A percentile compares a stretch with the other conserved stretches of the same genome.
Conservation (phyloP, 257 asterid genomes). For the Ajuga chamaepitys region DNA sequence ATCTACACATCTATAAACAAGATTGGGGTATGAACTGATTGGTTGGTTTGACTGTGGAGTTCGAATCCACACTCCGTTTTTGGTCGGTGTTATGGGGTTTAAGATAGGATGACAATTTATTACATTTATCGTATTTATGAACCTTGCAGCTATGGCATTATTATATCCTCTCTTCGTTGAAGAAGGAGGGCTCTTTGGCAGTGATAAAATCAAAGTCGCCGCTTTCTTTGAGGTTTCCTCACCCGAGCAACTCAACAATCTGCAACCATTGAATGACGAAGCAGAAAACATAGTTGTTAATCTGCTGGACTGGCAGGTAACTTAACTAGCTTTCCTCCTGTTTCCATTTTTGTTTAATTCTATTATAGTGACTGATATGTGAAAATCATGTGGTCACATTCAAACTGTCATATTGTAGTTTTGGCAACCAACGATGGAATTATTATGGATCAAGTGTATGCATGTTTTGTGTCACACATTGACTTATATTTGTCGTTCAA, state of each 20-base stretch:
- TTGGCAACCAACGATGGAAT: not conserved
- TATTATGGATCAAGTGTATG: not conserved
- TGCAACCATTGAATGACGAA: constrained; percentile 35
- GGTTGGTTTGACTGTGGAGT: not conserved
- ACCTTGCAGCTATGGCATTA: constrained; percentile 64
- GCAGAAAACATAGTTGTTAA: constrained; percentile 52
- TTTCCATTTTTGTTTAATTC: not conserved
- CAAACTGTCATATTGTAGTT: not conserved
- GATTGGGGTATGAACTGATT: not conserved
- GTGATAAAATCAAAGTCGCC: constrained; percentile 40
- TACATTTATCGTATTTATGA: constrained; percentile 3
- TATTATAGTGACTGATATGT: not conserved
- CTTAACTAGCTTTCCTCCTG: not conserved
- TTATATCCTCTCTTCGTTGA: constrained; percentile 58
- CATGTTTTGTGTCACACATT: not conserved
- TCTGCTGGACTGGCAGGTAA: constrained; percentile 83
- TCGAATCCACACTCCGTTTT: not conserved
- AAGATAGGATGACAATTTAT: not conserved
- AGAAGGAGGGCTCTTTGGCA: constrained; percentile 49
- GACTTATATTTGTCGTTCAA: too few species aligned
- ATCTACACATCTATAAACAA: not conserved
- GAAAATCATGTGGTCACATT: not conserved
- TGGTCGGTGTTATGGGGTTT: not conserved
- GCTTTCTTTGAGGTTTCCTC: constrained; percentile 51
- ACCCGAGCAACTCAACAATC: constrained; percentile 55